phyloP scores from a whole-genome alignment of 2,329 filamentous ascomycete genomes.

The Aureobasidium subglaciale region DNA sequence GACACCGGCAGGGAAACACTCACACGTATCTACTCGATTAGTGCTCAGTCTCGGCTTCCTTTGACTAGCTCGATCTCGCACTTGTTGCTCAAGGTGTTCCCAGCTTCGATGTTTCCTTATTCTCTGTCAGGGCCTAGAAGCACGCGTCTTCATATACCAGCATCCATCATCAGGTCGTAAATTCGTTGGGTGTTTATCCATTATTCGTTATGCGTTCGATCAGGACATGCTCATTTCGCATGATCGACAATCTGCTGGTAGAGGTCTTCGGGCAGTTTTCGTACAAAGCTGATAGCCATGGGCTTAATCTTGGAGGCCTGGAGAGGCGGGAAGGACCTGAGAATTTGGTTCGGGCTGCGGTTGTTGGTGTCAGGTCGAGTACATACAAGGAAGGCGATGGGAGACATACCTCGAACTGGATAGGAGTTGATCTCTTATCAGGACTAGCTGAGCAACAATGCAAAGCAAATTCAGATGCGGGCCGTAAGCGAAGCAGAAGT shows the following conservation, averaged over 20 bases:
- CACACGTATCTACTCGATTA: too few species aligned
- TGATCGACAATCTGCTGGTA: conserved; percentile 87
- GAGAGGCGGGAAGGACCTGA: conserved; percentile 79
- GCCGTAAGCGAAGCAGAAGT: conserved; percentile 94
- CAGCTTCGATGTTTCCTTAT: too few species aligned
- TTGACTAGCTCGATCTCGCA: too few species aligned
- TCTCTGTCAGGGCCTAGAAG: too few species aligned
- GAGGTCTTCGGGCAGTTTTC: conserved; percentile 82
- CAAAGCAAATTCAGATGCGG: conserved; percentile 92
- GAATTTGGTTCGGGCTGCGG: conserved; percentile 76
- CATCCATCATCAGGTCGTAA: background rate
- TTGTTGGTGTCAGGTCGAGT: conserved; percentile 19
- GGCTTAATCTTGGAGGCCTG: conserved; percentile 75
- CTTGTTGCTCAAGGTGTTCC: too few species aligned
- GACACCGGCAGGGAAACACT: too few species aligned
- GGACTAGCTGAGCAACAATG: conserved; percentile 88
- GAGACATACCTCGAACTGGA: conserved; percentile 66
- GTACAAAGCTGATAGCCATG: conserved; percentile 76
- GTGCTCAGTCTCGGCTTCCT: too few species aligned
- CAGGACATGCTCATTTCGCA: conserved; percentile 55
- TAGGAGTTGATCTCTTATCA: conserved; percentile 78
- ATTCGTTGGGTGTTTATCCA: background rate
- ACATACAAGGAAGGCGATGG: background rate
- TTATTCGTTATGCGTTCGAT: background rate
- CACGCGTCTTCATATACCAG: too few species aligned